Evolutionary conservation across 2,329 filamentous ascomycete genomes (phyloP), one percentile per base, ranked within the genome.

Genomic region (Leptographium radiaticola): DNA sequence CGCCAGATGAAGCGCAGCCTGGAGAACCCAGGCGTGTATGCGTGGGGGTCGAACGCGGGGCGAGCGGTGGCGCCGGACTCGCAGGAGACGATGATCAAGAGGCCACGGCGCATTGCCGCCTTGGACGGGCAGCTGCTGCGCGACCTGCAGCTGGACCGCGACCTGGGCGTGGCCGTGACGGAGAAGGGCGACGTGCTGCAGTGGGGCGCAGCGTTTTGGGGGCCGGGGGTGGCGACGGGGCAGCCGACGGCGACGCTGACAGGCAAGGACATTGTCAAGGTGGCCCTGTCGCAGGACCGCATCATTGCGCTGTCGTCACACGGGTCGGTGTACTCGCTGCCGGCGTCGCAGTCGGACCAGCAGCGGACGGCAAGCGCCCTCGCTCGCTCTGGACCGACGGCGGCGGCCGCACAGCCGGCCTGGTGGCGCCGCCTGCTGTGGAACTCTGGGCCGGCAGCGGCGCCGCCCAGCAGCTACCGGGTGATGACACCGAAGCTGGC

Each of bases 151-250:
- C 71, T 97, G 50, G 87, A 89, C 56, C 77, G 81, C 53, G 80
- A 81, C 43, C 90, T 94, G 65, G 93, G 88, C 10, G 91, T 83
- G 5, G 93, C 93, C 11, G 84, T 97, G 43, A 85, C 84, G 6
- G 90, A 96, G 65, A 83, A 84, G 58, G 93, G 93, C 5, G 86
- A 97, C 65, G 68, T 98, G 46, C 74, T 96, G 13, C 90, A 97
- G 70, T 98, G 93, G 93, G 93, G 93, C 1, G 75, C 76, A 4
- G 87, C 76, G 4, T 96, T 85, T 45, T 57, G 52, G 54, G 55
- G 55, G 20, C 46, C 47, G 43, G 38, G 40, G 12, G 40, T 52
- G 7, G 38, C 49, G 25, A 34, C 33, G 65, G 85, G 84, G 8
- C 75, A 78, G 53, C 75, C 80, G 6, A 72, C 80, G 34, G 77